Conservation (phyloP, 257 asterid genomes). For the Buddleja alternifolia region DNA sequence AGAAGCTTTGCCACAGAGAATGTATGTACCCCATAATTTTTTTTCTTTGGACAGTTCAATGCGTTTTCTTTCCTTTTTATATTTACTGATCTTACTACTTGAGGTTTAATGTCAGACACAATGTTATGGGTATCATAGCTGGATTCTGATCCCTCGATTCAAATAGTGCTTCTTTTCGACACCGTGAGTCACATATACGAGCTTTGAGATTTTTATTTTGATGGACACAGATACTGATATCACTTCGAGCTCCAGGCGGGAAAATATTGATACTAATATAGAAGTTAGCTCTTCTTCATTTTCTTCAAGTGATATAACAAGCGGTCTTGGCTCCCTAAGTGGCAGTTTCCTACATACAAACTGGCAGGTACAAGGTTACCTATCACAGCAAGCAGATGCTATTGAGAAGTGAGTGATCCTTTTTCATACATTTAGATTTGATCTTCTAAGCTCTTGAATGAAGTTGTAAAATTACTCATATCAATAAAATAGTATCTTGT, state of each 20-base stretch:
- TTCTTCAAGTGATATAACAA: constrained; percentile 41
- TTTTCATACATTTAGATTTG: not conserved
- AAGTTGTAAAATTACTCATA: not conserved
- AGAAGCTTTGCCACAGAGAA: not conserved
- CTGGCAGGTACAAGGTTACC: constrained; percentile 96
- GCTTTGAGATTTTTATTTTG: constrained; percentile 29
- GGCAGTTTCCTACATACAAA: constrained; percentile 79
- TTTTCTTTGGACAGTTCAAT: not conserved
- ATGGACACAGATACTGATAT: constrained; percentile 46
- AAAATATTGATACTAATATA: constrained; percentile 38
- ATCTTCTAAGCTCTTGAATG: not conserved
- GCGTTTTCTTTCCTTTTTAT: constrained; percentile 1
- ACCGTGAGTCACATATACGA: constrained; percentile 16
- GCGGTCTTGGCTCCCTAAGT: constrained; percentile 41
- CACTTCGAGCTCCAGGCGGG: constrained; percentile 45
- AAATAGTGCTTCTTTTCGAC: constrained; percentile 19
- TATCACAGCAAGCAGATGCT: constrained; percentile 75
- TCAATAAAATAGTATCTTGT: not conserved
- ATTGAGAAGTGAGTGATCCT: constrained; percentile 67
- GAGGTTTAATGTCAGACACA: constrained; percentile 1
- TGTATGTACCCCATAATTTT: not conserved
- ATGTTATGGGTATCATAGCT: constrained; percentile 13
- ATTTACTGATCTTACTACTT: not conserved
- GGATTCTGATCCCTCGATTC: constrained; percentile 24
- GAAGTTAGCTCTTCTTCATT: constrained; percentile 41